Evolutionary conservation across 1,284 basidiomycete genomes (phyloP).

Genomic region (Ustilago shanxiensis): DNA sequence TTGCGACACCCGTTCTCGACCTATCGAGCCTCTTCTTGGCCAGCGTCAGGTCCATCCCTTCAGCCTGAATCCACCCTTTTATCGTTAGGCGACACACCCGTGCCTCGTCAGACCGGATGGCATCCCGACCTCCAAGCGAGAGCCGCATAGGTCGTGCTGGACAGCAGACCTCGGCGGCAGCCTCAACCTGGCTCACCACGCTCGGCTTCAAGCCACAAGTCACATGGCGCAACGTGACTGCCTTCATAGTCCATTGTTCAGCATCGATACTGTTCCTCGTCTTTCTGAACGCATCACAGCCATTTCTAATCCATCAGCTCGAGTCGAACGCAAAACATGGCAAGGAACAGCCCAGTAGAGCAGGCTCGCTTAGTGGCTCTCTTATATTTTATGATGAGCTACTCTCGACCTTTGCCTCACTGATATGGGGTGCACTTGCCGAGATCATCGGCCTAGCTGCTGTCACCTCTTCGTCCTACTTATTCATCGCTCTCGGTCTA

Average conservation of each 20-base stretch:
- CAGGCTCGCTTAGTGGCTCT: conserved; percentile 58
- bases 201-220: conserved; percentile 46
- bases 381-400: conserved; percentile 61
- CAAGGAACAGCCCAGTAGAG: conserved; percentile 14
- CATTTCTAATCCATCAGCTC: conserved; percentile 60
- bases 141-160: background rate
- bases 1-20: too few species aligned
- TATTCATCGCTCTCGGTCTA: conserved; percentile 49
- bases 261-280: conserved; percentile 59
- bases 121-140: background rate
- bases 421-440: conserved; percentile 55
- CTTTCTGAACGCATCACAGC: conserved; percentile 57
- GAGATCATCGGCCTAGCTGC: conserved; percentile 45
- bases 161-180: background rate
- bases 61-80: too few species aligned
- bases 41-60: too few species aligned
- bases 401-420: conserved; percentile 47
- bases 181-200: conserved; percentile 18
- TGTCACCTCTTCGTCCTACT: conserved; percentile 49
- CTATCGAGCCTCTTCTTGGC: too few species aligned
- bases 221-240: conserved; percentile 37
- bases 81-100: background rate
- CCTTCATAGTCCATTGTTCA: conserved; percentile 53
- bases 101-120: conserved; percentile 6
- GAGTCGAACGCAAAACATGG: conserved; percentile 14